phyloP scores from a whole-genome alignment of 1,284 basidiomycete species.

The Coniferiporia weirii region DNA sequence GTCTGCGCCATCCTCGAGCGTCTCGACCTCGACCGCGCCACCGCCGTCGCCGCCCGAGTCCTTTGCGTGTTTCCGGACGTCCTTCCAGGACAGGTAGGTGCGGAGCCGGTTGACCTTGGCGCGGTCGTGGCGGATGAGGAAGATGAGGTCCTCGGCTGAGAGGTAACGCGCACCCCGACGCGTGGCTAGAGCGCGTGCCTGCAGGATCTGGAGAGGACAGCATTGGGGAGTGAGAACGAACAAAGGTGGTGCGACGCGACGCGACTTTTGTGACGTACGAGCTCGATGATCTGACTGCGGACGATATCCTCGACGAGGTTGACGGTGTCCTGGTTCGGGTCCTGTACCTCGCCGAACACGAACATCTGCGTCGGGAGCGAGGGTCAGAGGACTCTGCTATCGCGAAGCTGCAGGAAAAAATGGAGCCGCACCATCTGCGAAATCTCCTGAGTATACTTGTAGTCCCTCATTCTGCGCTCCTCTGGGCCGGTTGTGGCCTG shows the following conservation, averaged over 20 bases:
- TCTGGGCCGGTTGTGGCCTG: conserved; percentile 1
- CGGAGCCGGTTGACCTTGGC: conserved; percentile 91
- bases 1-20: conserved; percentile 71
- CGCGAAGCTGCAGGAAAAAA: neutral
- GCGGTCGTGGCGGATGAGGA: conserved; percentile 91
- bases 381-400: no score
- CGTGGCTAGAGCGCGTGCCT: conserved; percentile 81
- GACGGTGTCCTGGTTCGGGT: conserved; percentile 83
- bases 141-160: conserved; percentile 92
- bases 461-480: conserved; percentile 36
- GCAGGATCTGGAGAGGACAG: conserved; percentile 62
- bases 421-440: conserved; percentile 62
- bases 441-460: conserved; percentile 77
- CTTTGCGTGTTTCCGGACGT: conserved; percentile 93
- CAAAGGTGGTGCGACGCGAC: neutral
- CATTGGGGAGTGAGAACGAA: neutral
- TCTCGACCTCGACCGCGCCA: conserved; percentile 76
- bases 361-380: conserved; percentile 67
- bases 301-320: conserved; percentile 95
- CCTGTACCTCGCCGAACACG: conserved; percentile 93
- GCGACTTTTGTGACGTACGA: conserved; percentile 70
- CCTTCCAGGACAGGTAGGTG: conserved; percentile 98
- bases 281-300: conserved; percentile 88
- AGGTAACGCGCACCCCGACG: conserved; percentile 82
- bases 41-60: conserved; percentile 77